Conservation (phyloP, 805 yeast species). For the Middelhovenomyces tepae region DNA sequence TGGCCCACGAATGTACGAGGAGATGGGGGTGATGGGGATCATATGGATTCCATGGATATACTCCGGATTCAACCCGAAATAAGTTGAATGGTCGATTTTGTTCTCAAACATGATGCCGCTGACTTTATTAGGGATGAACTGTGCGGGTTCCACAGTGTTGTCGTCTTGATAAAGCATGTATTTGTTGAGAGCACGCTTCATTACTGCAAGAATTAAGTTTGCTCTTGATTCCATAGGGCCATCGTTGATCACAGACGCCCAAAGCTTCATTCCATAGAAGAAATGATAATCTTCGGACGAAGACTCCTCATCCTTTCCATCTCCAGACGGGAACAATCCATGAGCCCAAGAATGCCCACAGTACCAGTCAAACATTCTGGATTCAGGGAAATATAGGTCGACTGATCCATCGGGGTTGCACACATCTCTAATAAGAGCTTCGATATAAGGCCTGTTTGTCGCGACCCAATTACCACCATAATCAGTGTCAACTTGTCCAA, state of each 20-base stretch:
- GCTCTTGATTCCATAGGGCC: constrained; percentile 44
- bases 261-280: constrained; percentile 57
- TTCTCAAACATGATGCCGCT: constrained; percentile 65
- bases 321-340: constrained; percentile 53
- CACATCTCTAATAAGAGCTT: constrained; percentile 54
- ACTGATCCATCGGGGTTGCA: constrained; percentile 44
- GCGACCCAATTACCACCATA: constrained; percentile 42
- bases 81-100: constrained; percentile 64
- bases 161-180: constrained; percentile 45
- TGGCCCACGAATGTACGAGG: constrained; percentile 46
- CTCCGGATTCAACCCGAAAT: constrained; percentile 52
- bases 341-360: constrained; percentile 71
- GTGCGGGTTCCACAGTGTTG: constrained; percentile 43
- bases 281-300: constrained; percentile 65
- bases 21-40: constrained; percentile 61
- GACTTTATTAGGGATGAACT: constrained; percentile 49
- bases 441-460: constrained; percentile 47
- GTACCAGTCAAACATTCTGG: constrained; percentile 61
- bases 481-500: constrained; percentile 53
- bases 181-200: constrained; percentile 43
- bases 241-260: constrained; percentile 56
- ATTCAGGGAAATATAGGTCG: constrained; percentile 54
- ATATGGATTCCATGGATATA: constrained; percentile 74
- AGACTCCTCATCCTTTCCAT: constrained; percentile 67
- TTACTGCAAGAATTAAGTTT: constrained; percentile 49